phyloP scores from a whole-genome alignment of 2,329 filamentous ascomycete species.

The Aspergillus caelatus region DNA sequence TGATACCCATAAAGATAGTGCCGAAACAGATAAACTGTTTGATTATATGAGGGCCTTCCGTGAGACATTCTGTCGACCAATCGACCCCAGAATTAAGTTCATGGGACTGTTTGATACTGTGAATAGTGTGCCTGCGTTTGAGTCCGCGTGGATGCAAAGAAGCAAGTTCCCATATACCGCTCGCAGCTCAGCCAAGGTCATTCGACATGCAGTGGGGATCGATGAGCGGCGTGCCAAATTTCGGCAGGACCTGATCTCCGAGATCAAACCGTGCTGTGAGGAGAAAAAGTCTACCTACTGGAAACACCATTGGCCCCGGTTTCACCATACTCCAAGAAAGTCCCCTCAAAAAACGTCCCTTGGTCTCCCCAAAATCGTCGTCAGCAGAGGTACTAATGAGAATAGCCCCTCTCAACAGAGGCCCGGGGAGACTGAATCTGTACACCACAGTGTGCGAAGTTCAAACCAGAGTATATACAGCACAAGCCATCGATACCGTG shows the following conservation, averaged over 20 bases:
- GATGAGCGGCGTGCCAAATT: conserved; percentile 63
- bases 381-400: conserved; percentile 28
- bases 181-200: conserved; percentile 56
- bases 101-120: conserved; percentile 81
- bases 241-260: conserved; percentile 58
- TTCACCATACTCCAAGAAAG: conserved; percentile 14
- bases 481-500: conserved; percentile 30
- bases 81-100: conserved; percentile 68
- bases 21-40: conserved; percentile 57
- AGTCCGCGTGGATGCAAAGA: conserved; percentile 71
- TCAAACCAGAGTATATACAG: conserved; percentile 25
- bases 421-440: conserved; percentile 26
- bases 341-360: conserved; percentile 1
- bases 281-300: conserved; percentile 23
- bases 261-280: conserved; percentile 36
- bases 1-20: conserved; percentile 25
- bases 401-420: conserved; percentile 13
- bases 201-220: conserved; percentile 61
- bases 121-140: conserved; percentile 77
- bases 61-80: conserved; percentile 76
- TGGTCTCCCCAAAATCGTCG: conserved; percentile 33
- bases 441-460: conserved; percentile 31
- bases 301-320: conserved; percentile 25
- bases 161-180: conserved; percentile 70
- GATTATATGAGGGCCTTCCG: conserved; percentile 76